Conservation (phyloP, 768 basidiomycete species). For the Amyloporia xantha region DNA sequence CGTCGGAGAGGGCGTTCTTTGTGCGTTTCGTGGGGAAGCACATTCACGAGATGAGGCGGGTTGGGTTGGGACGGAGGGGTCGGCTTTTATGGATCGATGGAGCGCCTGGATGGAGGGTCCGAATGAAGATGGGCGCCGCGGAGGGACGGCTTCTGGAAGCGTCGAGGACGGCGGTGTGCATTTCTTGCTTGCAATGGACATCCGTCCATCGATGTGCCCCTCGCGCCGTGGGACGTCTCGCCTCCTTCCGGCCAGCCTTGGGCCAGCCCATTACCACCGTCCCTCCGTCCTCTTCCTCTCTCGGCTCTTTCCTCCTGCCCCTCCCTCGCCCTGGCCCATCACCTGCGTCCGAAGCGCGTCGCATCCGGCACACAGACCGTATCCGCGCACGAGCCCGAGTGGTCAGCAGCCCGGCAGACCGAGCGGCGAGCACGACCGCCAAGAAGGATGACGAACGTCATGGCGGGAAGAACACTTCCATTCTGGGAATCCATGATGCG, state of each 20-base stretch:
- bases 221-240: background rate
- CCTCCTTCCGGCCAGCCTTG: background rate
- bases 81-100: background rate
- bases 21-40: conserved; percentile 18
- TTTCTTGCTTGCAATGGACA: background rate
- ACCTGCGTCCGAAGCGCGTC: background rate
- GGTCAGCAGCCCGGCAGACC: background rate
- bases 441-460: background rate
- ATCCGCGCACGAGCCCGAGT: background rate
- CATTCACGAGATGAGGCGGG: conserved; percentile 9
- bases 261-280: too few species aligned
- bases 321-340: background rate
- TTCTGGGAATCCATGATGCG: background rate
- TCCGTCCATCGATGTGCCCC: too few species aligned
- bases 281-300: too few species aligned
- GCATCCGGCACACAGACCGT: background rate
- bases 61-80: background rate
- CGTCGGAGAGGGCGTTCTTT: conserved; percentile 15
- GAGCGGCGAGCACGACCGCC: background rate
- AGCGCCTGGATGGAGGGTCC: background rate
- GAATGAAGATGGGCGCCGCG: background rate
- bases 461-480: too few species aligned
- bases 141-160: background rate
- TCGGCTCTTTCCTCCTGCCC: too few species aligned
- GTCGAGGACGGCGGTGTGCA: background rate